These are phyloP conservation scores for Solanum ossicruentum DNA, from an alignment of 257 asterid species.

Conservation along the genomic window DNA sequence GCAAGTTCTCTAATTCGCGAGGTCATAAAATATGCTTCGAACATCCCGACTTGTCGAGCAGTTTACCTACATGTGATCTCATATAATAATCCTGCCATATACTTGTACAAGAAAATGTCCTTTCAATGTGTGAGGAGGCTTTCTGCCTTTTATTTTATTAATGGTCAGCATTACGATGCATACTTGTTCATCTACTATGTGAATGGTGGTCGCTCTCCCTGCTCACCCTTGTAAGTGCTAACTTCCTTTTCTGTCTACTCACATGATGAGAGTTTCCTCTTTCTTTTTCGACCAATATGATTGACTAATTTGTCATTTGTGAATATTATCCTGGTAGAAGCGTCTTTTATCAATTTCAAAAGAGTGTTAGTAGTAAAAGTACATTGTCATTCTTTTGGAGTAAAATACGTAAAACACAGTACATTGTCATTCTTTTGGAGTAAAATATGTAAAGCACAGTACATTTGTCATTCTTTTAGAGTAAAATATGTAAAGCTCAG, in stretches of 20 bases:
- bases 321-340: not conserved
- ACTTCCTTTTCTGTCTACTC: not conserved
- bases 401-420: no score
- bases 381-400: not conserved
- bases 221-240: constrained; percentile 85
- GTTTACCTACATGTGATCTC: constrained; percentile 96
- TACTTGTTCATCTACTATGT: constrained; percentile 89
- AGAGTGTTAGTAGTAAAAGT: not conserved
- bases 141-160: constrained; percentile 62
- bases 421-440: no score
- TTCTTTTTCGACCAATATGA: not conserved
- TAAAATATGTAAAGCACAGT: no score
- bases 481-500: not conserved
- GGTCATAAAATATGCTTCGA: constrained; percentile 71
- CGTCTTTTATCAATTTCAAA: not conserved
- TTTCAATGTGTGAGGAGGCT: constrained; percentile 72
- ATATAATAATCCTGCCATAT: constrained; percentile 84
- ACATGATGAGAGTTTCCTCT: not conserved
- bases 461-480: no score
- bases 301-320: not conserved
- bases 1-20: constrained; percentile 72
- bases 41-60: constrained; percentile 58
- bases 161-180: constrained; percentile 79
- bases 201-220: constrained; percentile 90
- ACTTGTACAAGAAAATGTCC: constrained; percentile 77